Evolutionary conservation across 2,329 filamentous ascomycete species (phyloP).

Genomic region (Aspergillus tubingensis): DNA sequence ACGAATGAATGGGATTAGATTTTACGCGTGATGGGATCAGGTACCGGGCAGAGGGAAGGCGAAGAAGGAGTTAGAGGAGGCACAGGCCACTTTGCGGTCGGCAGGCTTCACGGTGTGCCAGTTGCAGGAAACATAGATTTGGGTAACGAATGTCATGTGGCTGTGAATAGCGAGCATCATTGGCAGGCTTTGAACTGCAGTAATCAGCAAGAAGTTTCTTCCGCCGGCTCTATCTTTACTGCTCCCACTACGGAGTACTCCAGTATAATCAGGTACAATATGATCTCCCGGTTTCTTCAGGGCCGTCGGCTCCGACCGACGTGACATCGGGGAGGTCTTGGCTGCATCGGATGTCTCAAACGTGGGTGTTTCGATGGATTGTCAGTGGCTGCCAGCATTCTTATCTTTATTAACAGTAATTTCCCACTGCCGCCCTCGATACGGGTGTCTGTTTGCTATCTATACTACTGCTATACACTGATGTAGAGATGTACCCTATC

Average conservation of each 20-base stretch:
- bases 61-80: no score
- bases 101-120: no score
- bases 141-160: background rate
- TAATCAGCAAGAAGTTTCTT: no score
- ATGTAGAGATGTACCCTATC: no score
- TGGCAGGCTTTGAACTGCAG: no score
- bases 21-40: background rate
- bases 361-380: background rate
- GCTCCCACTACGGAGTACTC: no score
- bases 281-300: background rate
- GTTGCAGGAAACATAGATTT: no score
- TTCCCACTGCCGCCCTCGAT: background rate
- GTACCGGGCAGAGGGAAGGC: background rate
- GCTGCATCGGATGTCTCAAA: background rate
- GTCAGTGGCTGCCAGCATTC: background rate
- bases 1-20: background rate
- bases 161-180: background rate
- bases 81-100: no score
- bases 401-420: background rate
- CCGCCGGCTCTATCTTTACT: no score
- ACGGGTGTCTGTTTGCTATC: no score
- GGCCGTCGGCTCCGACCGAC: background rate
- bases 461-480: no score
- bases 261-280: background rate
- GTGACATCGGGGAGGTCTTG: conserved; percentile 2